Percentiles rank a stretch among this genome's conserved stretches.
Evolutionary conservation across 2,329 filamentous ascomycete species (phyloP).

Genomic region (Fusarium coffeatum): DNA sequence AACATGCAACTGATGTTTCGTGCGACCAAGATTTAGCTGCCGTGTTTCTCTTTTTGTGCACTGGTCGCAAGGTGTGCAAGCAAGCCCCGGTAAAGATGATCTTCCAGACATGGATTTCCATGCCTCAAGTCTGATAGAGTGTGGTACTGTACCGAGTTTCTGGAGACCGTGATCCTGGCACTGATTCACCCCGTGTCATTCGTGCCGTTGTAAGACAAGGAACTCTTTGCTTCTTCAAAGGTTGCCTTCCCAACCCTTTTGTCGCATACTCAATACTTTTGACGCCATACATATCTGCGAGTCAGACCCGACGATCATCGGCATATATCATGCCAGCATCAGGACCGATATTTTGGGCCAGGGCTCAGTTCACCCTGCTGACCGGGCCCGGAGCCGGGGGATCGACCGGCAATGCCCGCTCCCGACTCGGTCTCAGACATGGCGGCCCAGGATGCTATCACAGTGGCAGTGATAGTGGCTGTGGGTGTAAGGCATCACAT

Average conservation of each 20-base stretch:
- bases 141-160: slow-evolving; percentile 26
- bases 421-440: slow-evolving; percentile 17
- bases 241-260: slow-evolving; percentile 9
- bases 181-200: slow-evolving; percentile 5
- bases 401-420: slow-evolving; percentile 32
- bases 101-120: slow-evolving; percentile 18
- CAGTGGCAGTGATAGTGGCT: not conserved
- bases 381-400: slow-evolving; percentile 6
- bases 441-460: not conserved
- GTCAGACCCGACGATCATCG: slow-evolving; percentile 18
- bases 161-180: slow-evolving; percentile 23
- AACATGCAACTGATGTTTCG: slow-evolving; percentile 7
- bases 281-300: slow-evolving; percentile 3
- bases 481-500: not conserved
- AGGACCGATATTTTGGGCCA: not conserved
- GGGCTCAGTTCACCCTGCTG: not conserved
- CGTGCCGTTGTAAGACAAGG: slow-evolving; percentile 31
- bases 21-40: slow-evolving; percentile 4
- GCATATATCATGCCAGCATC: not conserved
- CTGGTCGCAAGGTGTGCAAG: slow-evolving; percentile 1
- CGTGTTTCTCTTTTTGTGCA: slow-evolving; percentile 14
- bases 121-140: slow-evolving; percentile 8
- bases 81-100: not conserved
- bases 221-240: slow-evolving; percentile 6
- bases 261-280: not conserved